Conservation (phyloP, 176 grass and related monocot species). For the Thalia dealbata region DNA sequence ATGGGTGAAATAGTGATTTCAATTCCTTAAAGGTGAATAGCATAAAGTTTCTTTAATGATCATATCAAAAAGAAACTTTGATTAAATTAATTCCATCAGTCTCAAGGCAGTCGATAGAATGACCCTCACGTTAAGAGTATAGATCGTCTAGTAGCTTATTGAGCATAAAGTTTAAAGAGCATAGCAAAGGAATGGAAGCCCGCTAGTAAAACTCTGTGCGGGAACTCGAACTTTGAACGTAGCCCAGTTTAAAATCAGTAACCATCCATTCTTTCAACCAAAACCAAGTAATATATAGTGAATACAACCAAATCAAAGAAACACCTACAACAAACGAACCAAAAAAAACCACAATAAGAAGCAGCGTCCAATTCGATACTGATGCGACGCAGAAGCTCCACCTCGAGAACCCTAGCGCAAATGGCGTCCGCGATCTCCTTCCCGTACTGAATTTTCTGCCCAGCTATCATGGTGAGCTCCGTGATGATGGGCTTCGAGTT, state of each 20-base stretch:
- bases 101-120: not conserved
- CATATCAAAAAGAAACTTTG: not conserved
- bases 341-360: not conserved
- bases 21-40: not conserved
- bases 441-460: conserved; percentile 1
- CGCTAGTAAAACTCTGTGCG: not conserved
- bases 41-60: not conserved
- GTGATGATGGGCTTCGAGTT: conserved; percentile 95
- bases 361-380: not conserved
- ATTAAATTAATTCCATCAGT: not conserved
- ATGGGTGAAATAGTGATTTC: not conserved
- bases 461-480: conserved; percentile 9
- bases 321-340: not conserved
- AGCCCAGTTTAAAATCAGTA: not conserved
- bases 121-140: no score
- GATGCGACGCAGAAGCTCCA: not conserved
- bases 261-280: not conserved
- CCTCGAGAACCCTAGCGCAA: conserved; percentile 14
- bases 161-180: not conserved
- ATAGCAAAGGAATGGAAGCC: not conserved
- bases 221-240: not conserved
- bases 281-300: not conserved
- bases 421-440: conserved; percentile 14
- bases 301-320: not conserved
- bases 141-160: not conserved